Evolutionary conservation across 78 protist genomes (phyloP), one percentile per base, ranked within the genome.

Genomic region (Tieghemostelium lacteum): DNA sequence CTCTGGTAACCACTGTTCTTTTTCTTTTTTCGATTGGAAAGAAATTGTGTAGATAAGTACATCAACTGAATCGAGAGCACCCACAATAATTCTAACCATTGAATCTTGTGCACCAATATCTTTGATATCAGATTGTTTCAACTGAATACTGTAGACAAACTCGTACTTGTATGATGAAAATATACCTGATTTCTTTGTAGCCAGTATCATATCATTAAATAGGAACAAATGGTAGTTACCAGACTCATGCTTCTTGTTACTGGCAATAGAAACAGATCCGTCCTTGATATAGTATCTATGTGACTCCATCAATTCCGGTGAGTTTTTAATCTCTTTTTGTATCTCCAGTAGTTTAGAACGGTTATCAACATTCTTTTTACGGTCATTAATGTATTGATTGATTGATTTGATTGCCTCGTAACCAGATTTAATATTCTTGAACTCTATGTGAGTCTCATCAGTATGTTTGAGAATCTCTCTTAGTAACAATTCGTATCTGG

Each of bases 271-370:
- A 40, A 75, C 54, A 17, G 16, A 49, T 2, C 62, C 65, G 16
- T 83, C 89, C 34, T 74, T 66, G 31, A 83, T 71, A 58, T 45
- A 83, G 42, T 69, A 83, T 83, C 89, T 83, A 55, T 83, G 89
- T 58, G 89, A 83, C 57, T 42, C 89, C 34, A 83, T 12, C 4
- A 83, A 40, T 83, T 69, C 89, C 89, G 89, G 89, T 3, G 67
- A 75, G 69, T 69, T 69, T 50, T 83, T 83, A 37, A 83, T 83
- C 29, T 83, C 89, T 36, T 83, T 83, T 69, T 83, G 89, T 17
- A 83, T 19, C 12, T 83, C 89, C 24, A 58, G 40, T 57, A 83
- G 37, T 69, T 69, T 83, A 10, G 72, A 45, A 42, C 89, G 66
- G 29, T 69, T 66, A 31, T 83, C 89, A 22, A 83, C 89, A 58